A percentile compares a stretch with the other conserved stretches of the same genome.
Evolutionary conservation across 768 basidiomycete species (phyloP).

Genomic region (Serendipita indica): DNA sequence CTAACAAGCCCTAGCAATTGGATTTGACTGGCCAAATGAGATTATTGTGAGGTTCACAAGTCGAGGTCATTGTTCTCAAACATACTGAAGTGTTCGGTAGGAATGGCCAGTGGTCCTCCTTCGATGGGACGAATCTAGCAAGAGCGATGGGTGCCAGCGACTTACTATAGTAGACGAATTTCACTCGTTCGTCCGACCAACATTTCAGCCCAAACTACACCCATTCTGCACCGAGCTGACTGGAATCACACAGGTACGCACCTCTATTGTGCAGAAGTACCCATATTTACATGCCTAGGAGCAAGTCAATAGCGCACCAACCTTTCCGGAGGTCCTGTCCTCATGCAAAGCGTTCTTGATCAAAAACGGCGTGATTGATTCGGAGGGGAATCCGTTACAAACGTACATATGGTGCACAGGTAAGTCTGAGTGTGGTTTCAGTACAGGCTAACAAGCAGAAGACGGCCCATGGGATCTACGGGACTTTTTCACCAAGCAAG

Average conservation of each 20-base stretch:
- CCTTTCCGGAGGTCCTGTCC: conserved; percentile 53
- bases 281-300: conserved; percentile 30
- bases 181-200: conserved; percentile 73
- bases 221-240: conserved; percentile 78
- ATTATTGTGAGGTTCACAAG: conserved; percentile 57
- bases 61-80: conserved; percentile 10
- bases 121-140: conserved; percentile 55
- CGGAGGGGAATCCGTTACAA: conserved; percentile 36
- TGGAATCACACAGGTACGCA: conserved; percentile 81
- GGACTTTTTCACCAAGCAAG: conserved; percentile 80
- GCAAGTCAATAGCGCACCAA: conserved; percentile 66
- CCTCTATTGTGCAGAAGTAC: conserved; percentile 11
- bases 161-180: conserved; percentile 70
- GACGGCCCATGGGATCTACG: conserved; percentile 21
- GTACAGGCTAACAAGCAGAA: background rate
- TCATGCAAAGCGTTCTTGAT: conserved; percentile 52
- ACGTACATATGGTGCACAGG: conserved; percentile 64
- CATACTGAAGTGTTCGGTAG: conserved; percentile 27
- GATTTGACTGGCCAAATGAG: conserved; percentile 83
- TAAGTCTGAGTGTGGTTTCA: conserved; percentile 54
- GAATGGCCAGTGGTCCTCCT: conserved; percentile 89
- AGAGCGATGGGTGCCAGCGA: conserved; percentile 34
- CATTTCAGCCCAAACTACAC: conserved; percentile 69
- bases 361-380: conserved; percentile 54
- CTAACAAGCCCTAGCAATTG: no score